phyloP scores from a whole-genome alignment of 345 rosid genomes.

The Salix dunnii region DNA sequence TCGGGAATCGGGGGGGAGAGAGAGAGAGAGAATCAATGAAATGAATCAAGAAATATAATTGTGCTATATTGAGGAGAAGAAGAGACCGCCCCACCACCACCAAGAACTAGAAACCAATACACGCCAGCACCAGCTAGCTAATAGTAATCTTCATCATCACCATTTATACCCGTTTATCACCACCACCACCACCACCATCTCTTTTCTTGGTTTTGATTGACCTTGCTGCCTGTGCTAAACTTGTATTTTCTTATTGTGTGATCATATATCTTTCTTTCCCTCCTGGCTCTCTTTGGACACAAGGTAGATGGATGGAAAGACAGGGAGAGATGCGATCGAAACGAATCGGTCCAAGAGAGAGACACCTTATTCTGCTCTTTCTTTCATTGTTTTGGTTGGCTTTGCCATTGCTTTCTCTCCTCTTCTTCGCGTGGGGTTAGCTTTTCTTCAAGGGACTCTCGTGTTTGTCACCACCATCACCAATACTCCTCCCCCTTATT shows the following conservation, averaged over 20 bases:
- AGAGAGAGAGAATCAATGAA: conserved; percentile 16
- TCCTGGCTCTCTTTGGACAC: neutral
- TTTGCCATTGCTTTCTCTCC: conserved; percentile 9
- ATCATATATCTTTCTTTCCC: neutral
- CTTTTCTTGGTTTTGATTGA: neutral
- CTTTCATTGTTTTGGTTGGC: conserved; percentile 1
- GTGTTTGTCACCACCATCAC: conserved; percentile 11
- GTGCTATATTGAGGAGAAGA: neutral
- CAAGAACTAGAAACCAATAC: neutral
- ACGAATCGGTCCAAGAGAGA: conserved; percentile 25
- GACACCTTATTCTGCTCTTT: conserved; percentile 25
- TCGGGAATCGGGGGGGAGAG: neutral
- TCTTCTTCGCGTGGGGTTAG: conserved; percentile 22
- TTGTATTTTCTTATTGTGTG: neutral
- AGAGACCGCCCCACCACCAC: conserved; percentile 14
- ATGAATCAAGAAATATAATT: neutral
- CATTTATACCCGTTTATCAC: neutral
- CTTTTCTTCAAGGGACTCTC: conserved; percentile 22
- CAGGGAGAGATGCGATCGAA: conserved; percentile 21
- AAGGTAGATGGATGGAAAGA: neutral
- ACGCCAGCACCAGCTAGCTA: neutral
- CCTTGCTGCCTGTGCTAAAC: neutral
- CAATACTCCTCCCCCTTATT: neutral
- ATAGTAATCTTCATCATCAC: conserved; percentile 1
- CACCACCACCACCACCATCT: neutral